Evolutionary conservation across 805 yeast genomes (phyloP), one percentile per base, ranked within the genome.

Genomic region (Ogataea haglerorum): DNA sequence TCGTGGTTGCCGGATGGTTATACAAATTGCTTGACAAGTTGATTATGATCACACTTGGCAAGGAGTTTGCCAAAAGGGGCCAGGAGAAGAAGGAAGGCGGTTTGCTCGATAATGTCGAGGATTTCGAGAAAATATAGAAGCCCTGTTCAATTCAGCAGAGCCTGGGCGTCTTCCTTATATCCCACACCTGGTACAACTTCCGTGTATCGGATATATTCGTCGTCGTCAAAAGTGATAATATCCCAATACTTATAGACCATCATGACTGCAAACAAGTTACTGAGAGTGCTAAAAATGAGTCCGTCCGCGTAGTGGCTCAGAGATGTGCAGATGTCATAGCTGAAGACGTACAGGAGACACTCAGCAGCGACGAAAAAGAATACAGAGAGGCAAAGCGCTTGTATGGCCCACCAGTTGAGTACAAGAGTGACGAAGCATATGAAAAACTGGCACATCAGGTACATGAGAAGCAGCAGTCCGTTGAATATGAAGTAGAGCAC

Each of bases 241-340:
- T 90, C 97, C 96, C 98, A 91, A 52, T 80, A 87, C 65, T 93
- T 90, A 70, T 89, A 91, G 37, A 91, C 72, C 98, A 93, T 91
- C 95, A 93, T 89, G 40, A 85, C 67, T 4, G 95, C 75, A 54
- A 88, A 84, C 36, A 88, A 58, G 58, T 87, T 87, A 57, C 95
- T 77, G 25, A 88, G 54, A 18, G 93, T 76, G 23, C 88, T 93
- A 56, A 90, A 87, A 56, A 91, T 83, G 22, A 88, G 63, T 1
- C 98, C 98, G 57, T 91, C 99, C 16, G 88, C 72, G 60, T 91
- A 93, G 63, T 93, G 99, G 27, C 82, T 77, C 34, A 84, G 76
- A 15, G 79, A 73, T 25, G 67, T 64, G 64, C 99, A 91, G 30
- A 91, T 79, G 14, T 60, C 54, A 33, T 67, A 56, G 17, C 89